A percentile compares a stretch with the other conserved stretches of the same genome.
These are phyloP conservation scores for Sequoia sempervirens DNA, from an alignment of 75 land plant species.

Conservation along the genomic window DNA sequence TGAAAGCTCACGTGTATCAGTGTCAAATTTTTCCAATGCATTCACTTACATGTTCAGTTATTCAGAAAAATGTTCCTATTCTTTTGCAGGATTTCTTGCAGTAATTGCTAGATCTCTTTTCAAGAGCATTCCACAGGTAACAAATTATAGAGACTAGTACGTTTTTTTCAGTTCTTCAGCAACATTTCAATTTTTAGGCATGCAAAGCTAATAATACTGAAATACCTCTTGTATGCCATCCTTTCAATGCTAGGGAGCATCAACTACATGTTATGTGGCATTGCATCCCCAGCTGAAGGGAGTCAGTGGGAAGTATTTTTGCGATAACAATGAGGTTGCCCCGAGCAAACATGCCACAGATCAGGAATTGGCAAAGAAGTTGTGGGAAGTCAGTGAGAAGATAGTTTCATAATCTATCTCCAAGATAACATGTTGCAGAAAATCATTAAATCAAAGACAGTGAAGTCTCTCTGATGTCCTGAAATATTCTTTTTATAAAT, in stretches of 20 bases:
- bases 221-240: neutral
- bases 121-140: constrained; percentile 10
- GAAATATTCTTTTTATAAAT: neutral
- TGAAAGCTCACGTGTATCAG: neutral
- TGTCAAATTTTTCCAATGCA: neutral
- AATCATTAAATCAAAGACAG: neutral
- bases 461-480: neutral
- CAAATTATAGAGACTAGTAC: neutral
- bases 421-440: neutral
- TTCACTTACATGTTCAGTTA: neutral
- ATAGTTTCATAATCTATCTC: constrained; percentile 14
- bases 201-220: neutral
- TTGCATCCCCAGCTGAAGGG: constrained; percentile 61
- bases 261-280: constrained; percentile 77
- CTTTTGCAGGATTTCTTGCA: neutral
- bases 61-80: neutral
- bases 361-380: constrained; percentile 38
- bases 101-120: neutral
- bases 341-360: constrained; percentile 37
- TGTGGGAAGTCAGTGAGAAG: constrained; percentile 59
- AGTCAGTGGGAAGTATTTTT: constrained; percentile 60
- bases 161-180: neutral
- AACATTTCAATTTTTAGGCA: neutral
- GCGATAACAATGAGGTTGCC: constrained; percentile 30
- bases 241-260: constrained; percentile 58